A percentile compares a stretch with the other conserved stretches of the same genome.
These are phyloP conservation scores for Entophlyctis helioformis DNA, from an alignment of 192 early-diverging fungal genomes.

Conservation along the genomic window DNA sequence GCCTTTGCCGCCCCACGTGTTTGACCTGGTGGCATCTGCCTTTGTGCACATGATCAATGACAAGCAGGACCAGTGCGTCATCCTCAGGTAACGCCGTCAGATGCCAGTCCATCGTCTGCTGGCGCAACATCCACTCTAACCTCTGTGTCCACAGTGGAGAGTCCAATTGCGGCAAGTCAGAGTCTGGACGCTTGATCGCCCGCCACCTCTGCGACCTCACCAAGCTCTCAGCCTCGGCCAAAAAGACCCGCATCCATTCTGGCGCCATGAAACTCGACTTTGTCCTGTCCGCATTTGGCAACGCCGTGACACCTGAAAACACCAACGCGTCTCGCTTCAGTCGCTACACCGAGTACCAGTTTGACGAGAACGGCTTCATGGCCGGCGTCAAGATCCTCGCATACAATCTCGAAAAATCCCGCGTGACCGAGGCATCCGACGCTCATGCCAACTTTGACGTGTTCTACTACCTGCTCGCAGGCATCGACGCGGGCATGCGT, in stretches of 20 bases:
- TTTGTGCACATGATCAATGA: no score
- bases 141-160: slow-evolving; percentile 74
- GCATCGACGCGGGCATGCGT: slow-evolving; percentile 60
- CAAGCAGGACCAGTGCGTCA: no score
- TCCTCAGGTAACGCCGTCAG: no score
- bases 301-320: slow-evolving; percentile 48
- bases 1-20: no score
- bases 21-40: no score
- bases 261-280: slow-evolving; percentile 61
- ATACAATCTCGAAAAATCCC: slow-evolving; percentile 79
- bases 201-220: slow-evolving; percentile 65
- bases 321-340: slow-evolving; percentile 63
- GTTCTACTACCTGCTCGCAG: slow-evolving; percentile 88
- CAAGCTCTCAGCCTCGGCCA: slow-evolving; percentile 57
- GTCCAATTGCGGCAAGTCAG: slow-evolving; percentile 77
- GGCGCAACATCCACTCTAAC: no score
- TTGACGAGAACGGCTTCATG: slow-evolving; percentile 68
- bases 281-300: slow-evolving; percentile 70
- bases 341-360: slow-evolving; percentile 85
- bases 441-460: slow-evolving; percentile 81
- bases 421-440: slow-evolving; percentile 40
- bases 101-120: no score
- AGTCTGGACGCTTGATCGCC: slow-evolving; percentile 55
- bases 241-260: slow-evolving; percentile 59
- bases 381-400: slow-evolving; percentile 67